These are phyloP conservation scores for Rhazya stricta DNA, from an alignment of 257 asterid species.

Conservation along the genomic window DNA sequence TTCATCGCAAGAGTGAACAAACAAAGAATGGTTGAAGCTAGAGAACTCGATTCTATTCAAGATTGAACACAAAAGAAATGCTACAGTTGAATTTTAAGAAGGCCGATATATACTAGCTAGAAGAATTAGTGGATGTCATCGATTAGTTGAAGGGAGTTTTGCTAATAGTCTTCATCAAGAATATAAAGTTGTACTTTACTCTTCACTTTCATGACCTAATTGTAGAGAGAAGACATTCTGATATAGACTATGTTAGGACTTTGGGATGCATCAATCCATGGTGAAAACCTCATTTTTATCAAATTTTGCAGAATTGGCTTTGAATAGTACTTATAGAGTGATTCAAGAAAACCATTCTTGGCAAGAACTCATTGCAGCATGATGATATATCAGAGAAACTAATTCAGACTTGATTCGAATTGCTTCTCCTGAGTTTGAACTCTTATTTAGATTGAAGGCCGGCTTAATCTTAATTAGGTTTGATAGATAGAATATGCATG, in stretches of 20 bases:
- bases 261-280: background rate
- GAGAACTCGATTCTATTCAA: background rate
- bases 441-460: no score
- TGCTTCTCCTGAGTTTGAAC: no score
- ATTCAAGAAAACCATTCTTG: background rate
- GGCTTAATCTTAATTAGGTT: background rate
- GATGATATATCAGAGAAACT: background rate
- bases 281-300: background rate
- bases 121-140: no score
- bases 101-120: no score
- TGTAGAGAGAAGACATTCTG: background rate
- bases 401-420: no score
- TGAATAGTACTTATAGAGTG: no score
- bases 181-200: no score
- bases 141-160: background rate
- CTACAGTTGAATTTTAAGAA: no score
- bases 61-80: background rate
- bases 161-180: background rate
- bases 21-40: conserved; percentile 27
- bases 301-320: no score
- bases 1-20: conserved; percentile 30
- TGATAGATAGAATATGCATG: background rate
- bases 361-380: no score
- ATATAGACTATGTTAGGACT: background rate
- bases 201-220: background rate